Evolutionary conservation across 2,329 filamentous ascomycete genomes (phyloP), one percentile per base, ranked within the genome.

Genomic region (Polychaeton citri): DNA sequence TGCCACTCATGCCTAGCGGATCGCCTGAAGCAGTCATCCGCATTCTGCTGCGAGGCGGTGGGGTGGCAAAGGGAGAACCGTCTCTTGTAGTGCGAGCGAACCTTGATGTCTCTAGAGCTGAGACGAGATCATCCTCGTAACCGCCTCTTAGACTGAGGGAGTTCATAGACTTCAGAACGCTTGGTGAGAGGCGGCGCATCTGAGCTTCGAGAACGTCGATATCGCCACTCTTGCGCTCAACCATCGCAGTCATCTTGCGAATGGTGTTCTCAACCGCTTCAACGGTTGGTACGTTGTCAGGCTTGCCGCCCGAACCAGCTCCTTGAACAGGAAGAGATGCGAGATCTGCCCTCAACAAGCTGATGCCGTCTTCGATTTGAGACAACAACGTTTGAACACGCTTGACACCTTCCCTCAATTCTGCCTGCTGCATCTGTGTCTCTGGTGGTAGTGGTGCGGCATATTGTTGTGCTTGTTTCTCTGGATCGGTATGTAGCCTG

Each of bases 201-300:
- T 94, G 83, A 33, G 78, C 74, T 61, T 96, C 90, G 20, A 96
- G 69, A 5, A 94, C 75, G 55, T 94, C 85, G 35, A 98, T 77
- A 49, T 96, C 88, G 39, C 80, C 83, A 53, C 82, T 90, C 54
- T 84, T 82, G 62, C 85, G 84, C 65, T 96, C 84, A 0, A 82
- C 82, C 79, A 95, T 88, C 40, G 68, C 73, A 21, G 87, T 95
- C 81, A 98, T 87, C 53, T 90, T 94, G 39, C 69, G 68, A 45
- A 98, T 93, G 1, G 90, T 98, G 40, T 82, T 83, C 47, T 87
- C 79, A 15, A 98, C 83, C 0, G 85, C 84, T 49, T 95, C 90
- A 7, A 95, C 83, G 0, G 87, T 95, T 0, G 90, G 90, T 4
- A 79, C 72, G 34, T 69, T 40, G n/a, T 30, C 66, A 34, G 69